Conservation (phyloP, 2,329 filamentous ascomycete genomes). For the Scedosporium boydii region DNA sequence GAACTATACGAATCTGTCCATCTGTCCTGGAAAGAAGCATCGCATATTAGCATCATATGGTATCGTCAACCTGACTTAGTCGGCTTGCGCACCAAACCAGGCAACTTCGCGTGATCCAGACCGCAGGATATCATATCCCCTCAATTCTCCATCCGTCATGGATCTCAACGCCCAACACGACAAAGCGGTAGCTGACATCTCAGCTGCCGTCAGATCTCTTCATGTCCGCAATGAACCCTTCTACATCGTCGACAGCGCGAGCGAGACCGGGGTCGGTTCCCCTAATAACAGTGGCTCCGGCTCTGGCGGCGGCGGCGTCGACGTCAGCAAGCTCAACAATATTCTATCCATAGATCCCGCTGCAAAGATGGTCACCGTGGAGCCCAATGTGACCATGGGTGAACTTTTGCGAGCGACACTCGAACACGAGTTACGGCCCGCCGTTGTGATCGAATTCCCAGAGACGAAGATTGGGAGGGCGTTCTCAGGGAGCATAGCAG, state of each 20-base stretch:
- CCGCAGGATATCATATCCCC: neutral
- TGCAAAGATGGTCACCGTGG: slow-evolving; percentile 48
- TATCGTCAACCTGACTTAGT: neutral
- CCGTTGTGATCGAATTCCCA: slow-evolving; percentile 62
- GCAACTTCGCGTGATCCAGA: too few species aligned
- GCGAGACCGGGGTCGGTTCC: slow-evolving; percentile 61
- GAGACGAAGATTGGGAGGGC: slow-evolving; percentile 61
- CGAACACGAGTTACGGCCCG: slow-evolving; percentile 45
- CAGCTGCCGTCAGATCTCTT: slow-evolving; percentile 33
- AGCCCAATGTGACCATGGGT: slow-evolving; percentile 64
- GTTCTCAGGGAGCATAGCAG: slow-evolving; percentile 57
- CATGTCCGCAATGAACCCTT: slow-evolving; percentile 42
- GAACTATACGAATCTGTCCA: too few species aligned
- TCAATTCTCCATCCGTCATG: neutral
- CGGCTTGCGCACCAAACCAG: neutral
- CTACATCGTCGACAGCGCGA: slow-evolving; percentile 68
- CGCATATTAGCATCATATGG: too few species aligned
- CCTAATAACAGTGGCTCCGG: slow-evolving; percentile 33
- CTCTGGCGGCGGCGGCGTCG: slow-evolving; percentile 26
- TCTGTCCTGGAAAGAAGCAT: too few species aligned
- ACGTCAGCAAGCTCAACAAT: slow-evolving; percentile 54
- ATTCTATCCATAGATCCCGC: slow-evolving; percentile 50
- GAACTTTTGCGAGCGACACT: slow-evolving; percentile 48
- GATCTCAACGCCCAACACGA: slow-evolving; percentile 26
- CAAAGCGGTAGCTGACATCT: slow-evolving; percentile 29